phyloP scores from a whole-genome alignment of 495 filamentous ascomycete genomes.

The Astrocystis sublimbata region DNA sequence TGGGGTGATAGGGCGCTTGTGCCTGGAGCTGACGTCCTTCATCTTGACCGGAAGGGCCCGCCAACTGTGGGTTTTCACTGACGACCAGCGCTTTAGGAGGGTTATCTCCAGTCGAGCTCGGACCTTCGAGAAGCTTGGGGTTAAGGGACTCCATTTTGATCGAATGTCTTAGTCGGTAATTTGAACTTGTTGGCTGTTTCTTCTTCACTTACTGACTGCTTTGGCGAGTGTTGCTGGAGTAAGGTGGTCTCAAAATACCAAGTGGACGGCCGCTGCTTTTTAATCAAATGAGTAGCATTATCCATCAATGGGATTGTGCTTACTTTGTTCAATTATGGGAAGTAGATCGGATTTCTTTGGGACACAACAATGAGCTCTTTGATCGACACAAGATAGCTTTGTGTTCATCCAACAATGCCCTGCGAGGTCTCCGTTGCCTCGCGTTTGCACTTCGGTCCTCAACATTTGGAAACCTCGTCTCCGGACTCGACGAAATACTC shows the following conservation, averaged over 20 bases:
- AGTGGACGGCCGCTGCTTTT: too few species aligned
- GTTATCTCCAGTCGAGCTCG: not conserved
- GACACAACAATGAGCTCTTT: not conserved
- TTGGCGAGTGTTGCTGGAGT: not conserved
- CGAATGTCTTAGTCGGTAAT: not conserved
- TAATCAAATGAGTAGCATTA: too few species aligned
- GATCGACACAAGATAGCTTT: not conserved
- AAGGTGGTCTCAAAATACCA: too few species aligned
- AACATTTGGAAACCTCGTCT: slow-evolving; percentile 56
- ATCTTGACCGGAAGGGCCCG: not conserved
- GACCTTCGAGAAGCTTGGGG: not conserved
- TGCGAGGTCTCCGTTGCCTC: not conserved
- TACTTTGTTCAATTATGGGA: too few species aligned
- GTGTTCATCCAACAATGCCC: not conserved
- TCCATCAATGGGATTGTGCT: too few species aligned
- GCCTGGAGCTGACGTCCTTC: too few species aligned
- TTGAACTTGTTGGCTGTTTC: not conserved
- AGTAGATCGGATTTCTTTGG: not conserved
- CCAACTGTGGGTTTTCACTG: too few species aligned
- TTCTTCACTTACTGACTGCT: not conserved
- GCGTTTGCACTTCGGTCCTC: slow-evolving; percentile 33
- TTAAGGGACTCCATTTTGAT: not conserved
- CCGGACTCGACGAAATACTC: slow-evolving; percentile 56
- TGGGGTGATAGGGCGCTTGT: too few species aligned
- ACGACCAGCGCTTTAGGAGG: not conserved